Conservation (phyloP, 805 yeast genomes). For the Saccharomycopsis vini region DNA sequence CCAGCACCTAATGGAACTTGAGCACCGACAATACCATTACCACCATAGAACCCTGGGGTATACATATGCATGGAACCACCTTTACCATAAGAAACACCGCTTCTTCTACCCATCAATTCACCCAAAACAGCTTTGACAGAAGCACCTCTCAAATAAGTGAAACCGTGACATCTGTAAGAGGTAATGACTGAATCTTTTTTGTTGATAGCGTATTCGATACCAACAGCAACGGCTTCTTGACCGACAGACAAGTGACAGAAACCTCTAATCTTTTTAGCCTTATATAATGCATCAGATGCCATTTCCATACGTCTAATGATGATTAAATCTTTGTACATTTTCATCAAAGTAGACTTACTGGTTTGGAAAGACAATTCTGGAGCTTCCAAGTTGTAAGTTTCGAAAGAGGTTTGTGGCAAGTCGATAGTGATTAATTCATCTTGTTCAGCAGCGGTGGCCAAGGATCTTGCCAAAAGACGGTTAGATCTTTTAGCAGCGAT, state of each 20-base stretch:
- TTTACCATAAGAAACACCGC: constrained; percentile 93
- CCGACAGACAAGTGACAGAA: constrained; percentile 98
- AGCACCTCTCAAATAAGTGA: constrained; percentile 94
- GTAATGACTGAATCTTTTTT: constrained; percentile 84
- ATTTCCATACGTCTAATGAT: constrained; percentile 94
- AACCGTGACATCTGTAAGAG: constrained; percentile 98
- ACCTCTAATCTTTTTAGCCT: constrained; percentile 97
- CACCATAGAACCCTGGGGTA: constrained; percentile 93
- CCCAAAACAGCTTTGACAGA: constrained; percentile 84
- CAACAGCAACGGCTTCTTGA: constrained; percentile 98
- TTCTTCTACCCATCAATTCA: constrained; percentile 93
- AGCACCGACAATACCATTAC: constrained; percentile 99
- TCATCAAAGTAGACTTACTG: constrained; percentile 67
- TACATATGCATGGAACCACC: constrained; percentile 99
- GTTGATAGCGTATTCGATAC: constrained; percentile 91
- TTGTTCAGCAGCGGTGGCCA: constrained; percentile 26
- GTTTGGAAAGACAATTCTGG: constrained; percentile 72
- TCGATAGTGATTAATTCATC: constrained; percentile 37
- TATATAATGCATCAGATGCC: constrained; percentile 96
- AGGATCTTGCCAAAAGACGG: constrained; percentile 21
- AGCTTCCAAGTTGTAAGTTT: constrained; percentile 68
- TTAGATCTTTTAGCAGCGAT: constrained; percentile 19
- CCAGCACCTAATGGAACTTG: constrained; percentile 99
- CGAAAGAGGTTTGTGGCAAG: constrained; percentile 76
- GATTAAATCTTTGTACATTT: constrained; percentile 96